A percentile compares a stretch with the other conserved stretches of the same genome.
phyloP scores from a whole-genome alignment of 2,329 filamentous ascomycete genomes.

The Fusarium keratoplasticum region DNA sequence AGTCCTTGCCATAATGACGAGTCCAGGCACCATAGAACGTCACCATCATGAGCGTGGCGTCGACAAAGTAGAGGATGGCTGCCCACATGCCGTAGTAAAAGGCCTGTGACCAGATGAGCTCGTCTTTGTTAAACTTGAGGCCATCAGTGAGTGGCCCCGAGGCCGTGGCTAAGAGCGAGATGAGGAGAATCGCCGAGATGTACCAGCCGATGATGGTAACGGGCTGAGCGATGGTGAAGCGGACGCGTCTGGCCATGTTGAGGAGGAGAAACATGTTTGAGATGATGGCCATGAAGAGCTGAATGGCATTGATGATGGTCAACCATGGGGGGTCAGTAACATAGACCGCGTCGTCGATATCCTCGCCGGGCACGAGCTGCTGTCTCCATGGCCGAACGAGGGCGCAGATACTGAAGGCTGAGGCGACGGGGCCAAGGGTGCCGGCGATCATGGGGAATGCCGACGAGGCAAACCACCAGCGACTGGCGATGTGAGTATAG shows the following conservation, averaged over 20 bases:
- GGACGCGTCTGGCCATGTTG: constrained; percentile 85
- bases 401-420: constrained; percentile 87
- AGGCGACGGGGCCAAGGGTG: constrained; percentile 86
- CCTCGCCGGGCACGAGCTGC: constrained; percentile 59
- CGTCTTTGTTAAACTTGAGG: constrained; percentile 53
- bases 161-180: constrained; percentile 74
- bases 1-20: constrained; percentile 81
- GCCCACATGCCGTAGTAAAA: constrained; percentile 90
- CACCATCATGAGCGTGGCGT: constrained; percentile 79
- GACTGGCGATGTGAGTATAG: constrained; percentile 50
- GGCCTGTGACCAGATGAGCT: constrained; percentile 79
- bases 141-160: constrained; percentile 63
- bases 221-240: constrained; percentile 85
- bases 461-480: constrained; percentile 73
- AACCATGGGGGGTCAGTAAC: constrained; percentile 80
- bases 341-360: constrained; percentile 62
- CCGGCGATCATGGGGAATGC: constrained; percentile 84
- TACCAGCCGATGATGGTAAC: constrained; percentile 87
- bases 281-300: constrained; percentile 78
- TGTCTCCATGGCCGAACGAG: constrained; percentile 85
- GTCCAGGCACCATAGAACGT: constrained; percentile 82
- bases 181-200: constrained; percentile 72
- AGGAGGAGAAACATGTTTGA: constrained; percentile 86
- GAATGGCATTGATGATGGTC: constrained; percentile 79
- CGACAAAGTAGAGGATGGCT: constrained; percentile 81